A percentile compares a stretch with the other conserved stretches of the same genome.
These are phyloP conservation scores for Fagus crenata DNA, from an alignment of 306 rosid species.

Conservation along the genomic window DNA sequence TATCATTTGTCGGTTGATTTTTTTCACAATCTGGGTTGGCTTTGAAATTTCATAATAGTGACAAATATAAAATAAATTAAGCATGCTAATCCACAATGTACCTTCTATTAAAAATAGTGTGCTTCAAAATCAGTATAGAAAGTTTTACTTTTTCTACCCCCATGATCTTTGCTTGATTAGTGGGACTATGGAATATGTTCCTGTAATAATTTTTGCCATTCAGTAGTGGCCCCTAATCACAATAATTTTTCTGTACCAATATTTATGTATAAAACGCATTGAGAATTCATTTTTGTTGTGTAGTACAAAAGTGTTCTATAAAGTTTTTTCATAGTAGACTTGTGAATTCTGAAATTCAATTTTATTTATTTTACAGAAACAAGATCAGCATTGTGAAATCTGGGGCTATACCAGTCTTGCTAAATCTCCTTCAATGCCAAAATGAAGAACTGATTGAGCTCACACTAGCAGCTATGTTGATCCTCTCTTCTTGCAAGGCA, in stretches of 20 bases:
- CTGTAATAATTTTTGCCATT: conserved; percentile 36
- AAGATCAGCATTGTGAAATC: conserved; percentile 60
- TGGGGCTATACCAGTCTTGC: conserved; percentile 56
- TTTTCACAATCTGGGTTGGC: background rate
- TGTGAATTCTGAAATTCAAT: background rate
- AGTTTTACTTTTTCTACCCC: conserved; percentile 29
- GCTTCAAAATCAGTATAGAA: background rate
- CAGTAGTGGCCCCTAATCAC: conserved; percentile 20
- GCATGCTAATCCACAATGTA: background rate
- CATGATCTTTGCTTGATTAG: conserved; percentile 25
- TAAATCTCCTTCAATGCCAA: conserved; percentile 54
- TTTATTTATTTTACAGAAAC: conserved; percentile 40
- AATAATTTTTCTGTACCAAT: conserved; percentile 35
- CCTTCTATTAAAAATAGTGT: background rate
- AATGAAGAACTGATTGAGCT: conserved; percentile 44
- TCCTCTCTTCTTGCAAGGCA: conserved; percentile 70
- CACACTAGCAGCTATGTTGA: conserved; percentile 54
- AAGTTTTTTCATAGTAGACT: conserved; percentile 16
- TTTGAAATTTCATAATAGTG: background rate
- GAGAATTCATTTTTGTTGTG: conserved; percentile 30
- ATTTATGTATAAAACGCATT: conserved; percentile 26
- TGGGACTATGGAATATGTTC: conserved; percentile 47
- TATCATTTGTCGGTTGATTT: background rate
- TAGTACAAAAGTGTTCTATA: conserved; percentile 23
- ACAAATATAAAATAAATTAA: background rate